These are phyloP conservation scores for Fraxinus pennsylvanica DNA, from an alignment of 257 asterid genomes.

Conservation along the genomic window DNA sequence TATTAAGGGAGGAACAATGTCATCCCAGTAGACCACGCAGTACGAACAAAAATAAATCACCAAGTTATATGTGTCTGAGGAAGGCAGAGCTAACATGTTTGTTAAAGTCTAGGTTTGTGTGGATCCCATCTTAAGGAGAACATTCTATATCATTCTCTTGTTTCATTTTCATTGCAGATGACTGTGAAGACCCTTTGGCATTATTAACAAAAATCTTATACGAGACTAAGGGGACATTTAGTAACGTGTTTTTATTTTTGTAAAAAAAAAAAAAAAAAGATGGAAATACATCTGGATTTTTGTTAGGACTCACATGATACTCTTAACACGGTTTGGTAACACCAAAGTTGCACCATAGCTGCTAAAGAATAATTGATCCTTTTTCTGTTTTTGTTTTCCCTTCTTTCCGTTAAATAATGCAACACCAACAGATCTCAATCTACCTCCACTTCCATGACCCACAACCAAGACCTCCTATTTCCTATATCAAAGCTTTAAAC, in stretches of 20 bases:
- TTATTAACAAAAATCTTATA: no score
- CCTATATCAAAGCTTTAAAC: background rate
- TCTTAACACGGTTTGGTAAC: background rate
- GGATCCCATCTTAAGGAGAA: background rate
- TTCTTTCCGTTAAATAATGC: background rate
- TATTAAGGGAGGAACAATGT: background rate
- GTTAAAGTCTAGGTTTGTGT: background rate
- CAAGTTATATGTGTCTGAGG: background rate
- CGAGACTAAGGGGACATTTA: background rate
- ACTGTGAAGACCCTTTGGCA: background rate
- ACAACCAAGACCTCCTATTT: background rate
- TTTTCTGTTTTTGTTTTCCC: background rate
- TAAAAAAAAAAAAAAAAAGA: background rate
- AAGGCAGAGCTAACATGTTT: background rate
- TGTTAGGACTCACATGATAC: background rate
- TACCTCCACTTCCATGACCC: background rate
- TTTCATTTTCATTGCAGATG: background rate
- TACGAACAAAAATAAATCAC: background rate
- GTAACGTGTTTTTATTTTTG: background rate
- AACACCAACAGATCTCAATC: background rate
- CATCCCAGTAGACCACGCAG: background rate
- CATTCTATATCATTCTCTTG: background rate
- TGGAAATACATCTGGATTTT: background rate
- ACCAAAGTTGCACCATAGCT: background rate
- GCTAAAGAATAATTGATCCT: background rate